Evolutionary conservation across 805 yeast species (phyloP).

Genomic region (Spathaspora passalidarum): DNA sequence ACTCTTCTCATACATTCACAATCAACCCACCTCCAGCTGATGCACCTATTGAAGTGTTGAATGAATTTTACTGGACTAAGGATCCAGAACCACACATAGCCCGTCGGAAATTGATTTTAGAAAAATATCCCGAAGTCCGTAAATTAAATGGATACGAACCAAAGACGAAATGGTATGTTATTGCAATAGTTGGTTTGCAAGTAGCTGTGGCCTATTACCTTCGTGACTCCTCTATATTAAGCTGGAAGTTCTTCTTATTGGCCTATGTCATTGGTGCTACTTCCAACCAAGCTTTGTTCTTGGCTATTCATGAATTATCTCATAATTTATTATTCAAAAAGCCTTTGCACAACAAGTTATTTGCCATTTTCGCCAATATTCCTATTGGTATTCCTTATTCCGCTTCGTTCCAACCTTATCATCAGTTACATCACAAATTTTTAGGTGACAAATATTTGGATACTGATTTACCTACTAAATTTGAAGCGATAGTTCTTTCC

Average conservation of each 20-base stretch:
- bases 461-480: slow-evolving; percentile 81
- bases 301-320: slow-evolving; percentile 84
- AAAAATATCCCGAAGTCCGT: slow-evolving; percentile 74
- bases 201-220: slow-evolving; percentile 59
- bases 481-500: slow-evolving; percentile 72
- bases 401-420: slow-evolving; percentile 88
- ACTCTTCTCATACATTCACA: slow-evolving; percentile 25
- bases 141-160: slow-evolving; percentile 87
- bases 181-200: slow-evolving; percentile 67
- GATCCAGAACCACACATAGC: slow-evolving; percentile 77
- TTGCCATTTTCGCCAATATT: slow-evolving; percentile 71
- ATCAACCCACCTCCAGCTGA: slow-evolving; percentile 40
- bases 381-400: slow-evolving; percentile 91
- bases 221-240: slow-evolving; percentile 50
- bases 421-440: slow-evolving; percentile 86
- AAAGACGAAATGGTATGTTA: slow-evolving; percentile 70
- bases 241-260: slow-evolving; percentile 51
- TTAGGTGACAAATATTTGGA: slow-evolving; percentile 81
- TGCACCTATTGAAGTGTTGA: slow-evolving; percentile 38
- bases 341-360: slow-evolving; percentile 74
- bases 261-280: slow-evolving; percentile 88
- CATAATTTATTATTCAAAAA: slow-evolving; percentile 82
- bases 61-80: slow-evolving; percentile 82
- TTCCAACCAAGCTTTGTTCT: slow-evolving; percentile 75
- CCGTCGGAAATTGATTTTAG: slow-evolving; percentile 70